Percentiles rank a stretch among this genome's conserved stretches.
phyloP scores from a whole-genome alignment of 345 rosid genomes.

The Eutrema heterophyllum region DNA sequence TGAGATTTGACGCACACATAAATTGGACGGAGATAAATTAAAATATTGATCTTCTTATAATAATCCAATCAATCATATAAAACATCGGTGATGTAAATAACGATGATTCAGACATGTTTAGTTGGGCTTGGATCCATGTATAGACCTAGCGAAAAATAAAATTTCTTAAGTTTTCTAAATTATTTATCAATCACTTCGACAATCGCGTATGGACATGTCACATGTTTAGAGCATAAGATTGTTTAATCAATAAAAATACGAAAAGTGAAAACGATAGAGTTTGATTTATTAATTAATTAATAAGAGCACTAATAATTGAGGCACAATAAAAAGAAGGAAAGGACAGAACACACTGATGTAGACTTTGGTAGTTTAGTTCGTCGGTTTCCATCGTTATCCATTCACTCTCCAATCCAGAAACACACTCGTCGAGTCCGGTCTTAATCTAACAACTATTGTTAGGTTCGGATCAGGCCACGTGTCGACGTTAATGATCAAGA shows the following conservation, averaged over 20 bases:
- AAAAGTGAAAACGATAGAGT: neutral
- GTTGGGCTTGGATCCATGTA: neutral
- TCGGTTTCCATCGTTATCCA: constrained; percentile 17
- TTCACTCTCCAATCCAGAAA: constrained; percentile 14
- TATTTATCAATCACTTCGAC: neutral
- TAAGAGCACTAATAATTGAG: constrained; percentile 5
- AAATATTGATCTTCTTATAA: neutral
- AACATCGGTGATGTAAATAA: neutral
- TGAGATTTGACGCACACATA: neutral
- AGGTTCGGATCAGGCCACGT: constrained; percentile 2
- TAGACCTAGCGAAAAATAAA: neutral
- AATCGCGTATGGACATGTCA: neutral
- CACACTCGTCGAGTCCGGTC: constrained; percentile 22
- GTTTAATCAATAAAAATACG: neutral
- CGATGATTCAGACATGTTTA: neutral
- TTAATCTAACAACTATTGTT: constrained; percentile 11
- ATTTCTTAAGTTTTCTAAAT: too few relatives aligned
- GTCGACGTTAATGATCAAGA: neutral
- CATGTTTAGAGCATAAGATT: neutral
- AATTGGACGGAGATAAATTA: neutral
- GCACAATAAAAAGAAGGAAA: neutral
- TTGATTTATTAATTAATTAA: neutral
- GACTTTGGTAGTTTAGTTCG: constrained; percentile 17
- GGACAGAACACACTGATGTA: constrained; percentile 3
- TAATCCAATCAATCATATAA: neutral